phyloP scores from a whole-genome alignment of 345 rosid genomes.

The Salix suchowensis region DNA sequence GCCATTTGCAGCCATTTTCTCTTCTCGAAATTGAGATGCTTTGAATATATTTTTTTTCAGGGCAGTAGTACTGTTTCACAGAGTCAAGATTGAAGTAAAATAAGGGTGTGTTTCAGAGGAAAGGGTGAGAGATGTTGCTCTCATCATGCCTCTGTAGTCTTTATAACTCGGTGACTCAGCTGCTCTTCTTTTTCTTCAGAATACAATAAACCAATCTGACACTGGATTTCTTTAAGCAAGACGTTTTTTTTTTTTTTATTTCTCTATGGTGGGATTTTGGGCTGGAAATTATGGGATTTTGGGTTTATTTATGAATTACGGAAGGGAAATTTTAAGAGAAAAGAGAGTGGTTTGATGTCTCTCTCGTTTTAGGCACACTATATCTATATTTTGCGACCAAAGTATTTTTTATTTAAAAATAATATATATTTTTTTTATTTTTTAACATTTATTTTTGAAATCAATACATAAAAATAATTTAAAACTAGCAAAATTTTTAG shows the following conservation, averaged over 20 bases:
- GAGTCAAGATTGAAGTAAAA: conserved; percentile 11
- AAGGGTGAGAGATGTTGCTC: conserved; percentile 5
- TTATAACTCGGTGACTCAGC: not conserved
- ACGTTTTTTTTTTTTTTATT: not conserved
- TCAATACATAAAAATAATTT: too few species aligned
- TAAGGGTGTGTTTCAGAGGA: not conserved
- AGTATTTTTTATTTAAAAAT: too few species aligned
- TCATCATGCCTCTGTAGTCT: conserved; percentile 20
- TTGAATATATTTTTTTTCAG: not conserved
- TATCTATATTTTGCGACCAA: not conserved
- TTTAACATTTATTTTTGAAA: too few species aligned
- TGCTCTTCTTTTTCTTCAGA: not conserved
- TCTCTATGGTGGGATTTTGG: not conserved
- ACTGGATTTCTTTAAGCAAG: conserved; percentile 23
- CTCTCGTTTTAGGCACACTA: conserved; percentile 22
- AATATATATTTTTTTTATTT: too few species aligned
- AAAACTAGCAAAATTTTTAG: rapidly evolving
- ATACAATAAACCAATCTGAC: conserved; percentile 20
- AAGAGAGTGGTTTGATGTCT: conserved; percentile 1
- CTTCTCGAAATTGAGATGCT: not conserved
- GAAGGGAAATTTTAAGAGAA: not conserved
- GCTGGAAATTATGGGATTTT: not conserved
- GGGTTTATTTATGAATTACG: not conserved
- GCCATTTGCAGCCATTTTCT: conserved; percentile 5
- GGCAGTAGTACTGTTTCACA: conserved; percentile 8